A percentile compares a stretch with the other conserved stretches of the same genome.
phyloP scores from a whole-genome alignment of 805 yeast genomes.

The Metschnikowia lochheadii region DNA sequence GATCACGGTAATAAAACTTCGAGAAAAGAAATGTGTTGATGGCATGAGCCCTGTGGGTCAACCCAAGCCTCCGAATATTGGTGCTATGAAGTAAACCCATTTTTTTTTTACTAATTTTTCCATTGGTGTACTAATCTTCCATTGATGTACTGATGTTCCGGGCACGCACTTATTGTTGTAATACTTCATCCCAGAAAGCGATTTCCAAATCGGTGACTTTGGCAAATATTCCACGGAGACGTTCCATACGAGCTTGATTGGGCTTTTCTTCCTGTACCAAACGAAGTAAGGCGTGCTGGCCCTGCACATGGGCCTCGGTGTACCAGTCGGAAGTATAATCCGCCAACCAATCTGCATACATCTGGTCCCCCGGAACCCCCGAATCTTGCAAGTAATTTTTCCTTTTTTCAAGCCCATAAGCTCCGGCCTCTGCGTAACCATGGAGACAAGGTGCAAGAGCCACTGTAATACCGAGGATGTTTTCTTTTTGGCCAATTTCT shows the following conservation, averaged over 20 bases:
- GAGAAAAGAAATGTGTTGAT: too few species aligned
- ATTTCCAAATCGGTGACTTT: slow-evolving; percentile 59
- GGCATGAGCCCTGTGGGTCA: too few species aligned
- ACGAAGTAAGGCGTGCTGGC: slow-evolving; percentile 45
- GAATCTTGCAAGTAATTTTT: slow-evolving; percentile 19
- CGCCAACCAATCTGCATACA: slow-evolving; percentile 53
- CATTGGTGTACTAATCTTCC: too few species aligned
- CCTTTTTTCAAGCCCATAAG: slow-evolving; percentile 24
- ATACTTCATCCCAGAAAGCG: slow-evolving; percentile 61
- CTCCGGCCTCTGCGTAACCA: slow-evolving; percentile 63
- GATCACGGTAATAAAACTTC: too few species aligned
- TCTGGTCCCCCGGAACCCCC: slow-evolving; percentile 12
- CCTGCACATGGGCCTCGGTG: slow-evolving; percentile 47
- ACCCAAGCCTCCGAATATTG: too few species aligned
- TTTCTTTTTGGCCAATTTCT: slow-evolving; percentile 48
- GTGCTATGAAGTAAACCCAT: too few species aligned
- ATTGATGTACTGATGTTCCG: too few species aligned
- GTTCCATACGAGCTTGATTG: slow-evolving; percentile 43
- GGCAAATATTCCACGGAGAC: slow-evolving; percentile 54
- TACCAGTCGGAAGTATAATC: slow-evolving; percentile 62
- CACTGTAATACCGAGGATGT: slow-evolving; percentile 61
- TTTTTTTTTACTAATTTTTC: too few species aligned
- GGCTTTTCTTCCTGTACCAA: slow-evolving; percentile 30
- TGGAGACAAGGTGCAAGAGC: slow-evolving; percentile 73
- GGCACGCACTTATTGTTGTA: background rate